Evolutionary conservation across 2,329 filamentous ascomycete species (phyloP), one percentile per base, ranked within the genome.

Genomic region (Dactylonectria macrodidyma): DNA sequence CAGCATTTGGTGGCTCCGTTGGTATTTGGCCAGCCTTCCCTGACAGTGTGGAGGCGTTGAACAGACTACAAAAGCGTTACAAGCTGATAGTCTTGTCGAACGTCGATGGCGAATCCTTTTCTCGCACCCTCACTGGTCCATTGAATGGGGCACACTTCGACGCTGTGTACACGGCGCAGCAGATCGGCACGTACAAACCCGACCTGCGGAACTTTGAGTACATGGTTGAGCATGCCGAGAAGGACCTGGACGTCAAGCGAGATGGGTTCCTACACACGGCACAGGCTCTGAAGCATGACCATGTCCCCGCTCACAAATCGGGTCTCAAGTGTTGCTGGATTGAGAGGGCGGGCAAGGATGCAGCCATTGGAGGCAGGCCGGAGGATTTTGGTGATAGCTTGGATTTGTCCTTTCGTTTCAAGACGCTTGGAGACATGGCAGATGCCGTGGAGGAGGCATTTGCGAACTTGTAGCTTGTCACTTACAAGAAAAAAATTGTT

Each of bases 171-270:
- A 93, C 90, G 0, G 92, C 92, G 1, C 83, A 93, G 77, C 89
- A 92, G 50, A 87, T 93, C 44, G 91, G 91, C 0, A 86, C 84
- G 7, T 94, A 93, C 77, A 94, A 94, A 80, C 92, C 92, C 0
- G 85, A 90, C 71, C 74, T 82, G 52, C 80, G 81, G 60, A 93
- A 93, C 69, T 94, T 93, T 68, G 84, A 88, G 66, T 90, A 90
- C 74, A 83, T 93, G 84, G 75, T 93, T 7, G 76, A 81, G 16
- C 80, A 86, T 50, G 85, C 88, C 6, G 63, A 86, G 74, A 75
- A 81, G 1, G 82, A 85, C 14, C 88, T 91, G 71, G 88, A 87
- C 0, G 77, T 91, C 0, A 80, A 82, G 60, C 88, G 87, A 71
- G 80, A 81, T 0, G 78, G 88, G 72, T 83, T 93, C 9, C 75